Base-by-base conservation (phyloP, 2,329 filamentous ascomycete species). In the Aspergillus jensenii region DNA sequence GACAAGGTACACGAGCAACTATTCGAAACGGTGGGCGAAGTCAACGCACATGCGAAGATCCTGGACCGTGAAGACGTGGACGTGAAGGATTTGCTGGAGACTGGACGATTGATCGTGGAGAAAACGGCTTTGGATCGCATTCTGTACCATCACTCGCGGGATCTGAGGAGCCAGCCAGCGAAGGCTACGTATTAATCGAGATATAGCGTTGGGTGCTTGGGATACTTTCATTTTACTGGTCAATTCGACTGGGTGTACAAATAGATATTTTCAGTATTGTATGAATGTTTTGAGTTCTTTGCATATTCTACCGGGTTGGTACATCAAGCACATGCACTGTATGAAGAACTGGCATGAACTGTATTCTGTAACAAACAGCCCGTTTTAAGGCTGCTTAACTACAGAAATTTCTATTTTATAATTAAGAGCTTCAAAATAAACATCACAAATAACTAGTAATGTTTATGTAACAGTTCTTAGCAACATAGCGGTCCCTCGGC, bases 1-100 rank as follows among this genome's bases (percentile, higher is more conserved):
- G 81, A 79, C 33, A 78, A 82, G 56, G 76, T 78, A 65, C 81
- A 88, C 61, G 79, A 83, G 43, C 82, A 85, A 56, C 78, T 97
- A 49, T 88, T 87, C 65, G 81, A 81, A 39, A 87, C 88, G 35
- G 80, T 96, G 70, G 82, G 84, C 52, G 78, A 84, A 59, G 76
- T 88, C 61, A 84, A 83, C 8, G 79, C 84, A 68, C 84, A 92
- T 61, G 91, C 90, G 19, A 84, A 86, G 56, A 88, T 88, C 8
- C 79, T 92, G 65, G 83, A 85, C 57, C 80, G 88, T 59, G 79
- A 83, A n/a, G 89, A 96, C 62, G 91, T 99, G 37, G 95, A 98
- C 76, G 91, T 99, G 62, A 99, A 98, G 84, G 90, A 98, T 74
- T 76, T 99, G 63, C 78, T 99, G 65, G 90, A 95, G 79, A 87